phyloP scores from a whole-genome alignment of 345 rosid genomes.

The Syzygium oleosum region DNA sequence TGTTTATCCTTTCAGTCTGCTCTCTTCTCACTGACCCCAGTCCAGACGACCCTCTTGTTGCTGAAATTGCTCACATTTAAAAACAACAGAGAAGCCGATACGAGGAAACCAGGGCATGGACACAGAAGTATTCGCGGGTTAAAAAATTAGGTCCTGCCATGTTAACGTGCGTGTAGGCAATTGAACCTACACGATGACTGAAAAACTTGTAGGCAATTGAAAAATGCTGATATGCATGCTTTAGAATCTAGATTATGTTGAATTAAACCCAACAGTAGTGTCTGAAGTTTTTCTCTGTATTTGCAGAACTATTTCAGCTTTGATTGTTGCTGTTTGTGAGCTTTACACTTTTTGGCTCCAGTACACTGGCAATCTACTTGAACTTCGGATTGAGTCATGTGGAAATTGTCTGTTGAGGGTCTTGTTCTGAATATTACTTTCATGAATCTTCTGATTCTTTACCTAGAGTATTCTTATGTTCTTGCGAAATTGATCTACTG shows the following conservation, averaged over 20 bases:
- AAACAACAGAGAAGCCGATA: slow-evolving; percentile 1
- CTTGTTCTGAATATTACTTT: background rate
- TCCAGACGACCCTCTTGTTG: slow-evolving; percentile 11
- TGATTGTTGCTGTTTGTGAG: background rate
- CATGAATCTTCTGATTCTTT: background rate
- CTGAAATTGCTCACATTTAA: slow-evolving; percentile 3
- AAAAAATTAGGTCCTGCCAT: background rate
- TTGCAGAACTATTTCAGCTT: background rate
- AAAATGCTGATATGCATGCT: background rate
- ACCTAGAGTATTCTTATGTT: background rate
- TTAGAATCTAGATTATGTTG: background rate
- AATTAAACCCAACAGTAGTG: background rate
- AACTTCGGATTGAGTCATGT: background rate
- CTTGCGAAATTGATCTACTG: background rate
- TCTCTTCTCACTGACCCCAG: slow-evolving; percentile 11
- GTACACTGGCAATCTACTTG: background rate
- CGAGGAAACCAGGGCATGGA: slow-evolving; percentile 10
- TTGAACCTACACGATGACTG: background rate
- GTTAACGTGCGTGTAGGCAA: background rate
- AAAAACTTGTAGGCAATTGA: background rate
- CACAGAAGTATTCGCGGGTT: slow-evolving; percentile 6
- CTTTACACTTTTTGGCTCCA: background rate
- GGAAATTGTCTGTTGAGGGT: background rate
- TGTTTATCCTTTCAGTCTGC: slow-evolving; percentile 1
- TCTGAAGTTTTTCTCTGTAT: background rate